Conservation (phyloP, 306 rosid species). For the Ziziphus jujuba region DNA sequence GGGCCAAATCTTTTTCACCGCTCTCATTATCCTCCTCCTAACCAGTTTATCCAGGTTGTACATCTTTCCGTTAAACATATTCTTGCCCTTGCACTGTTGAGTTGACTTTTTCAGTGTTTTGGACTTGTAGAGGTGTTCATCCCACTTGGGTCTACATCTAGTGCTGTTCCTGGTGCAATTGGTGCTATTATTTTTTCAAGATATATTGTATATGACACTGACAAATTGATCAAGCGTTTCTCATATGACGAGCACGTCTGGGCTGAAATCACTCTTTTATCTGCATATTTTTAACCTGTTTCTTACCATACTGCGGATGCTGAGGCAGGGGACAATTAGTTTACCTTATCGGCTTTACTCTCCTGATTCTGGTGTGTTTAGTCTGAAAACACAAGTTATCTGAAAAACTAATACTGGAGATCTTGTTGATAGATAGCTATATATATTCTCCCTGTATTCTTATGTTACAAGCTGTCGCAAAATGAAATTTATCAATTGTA, state of each 20-base stretch:
- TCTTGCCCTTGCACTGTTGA: background rate
- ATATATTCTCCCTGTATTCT: too few relatives aligned
- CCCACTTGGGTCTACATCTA: constrained; percentile 77
- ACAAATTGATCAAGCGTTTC: constrained; percentile 84
- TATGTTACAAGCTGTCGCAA: background rate
- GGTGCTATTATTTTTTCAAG: constrained; percentile 87
- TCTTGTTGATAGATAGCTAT: too few relatives aligned
- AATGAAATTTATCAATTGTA: background rate
- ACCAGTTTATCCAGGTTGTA: constrained; percentile 83
- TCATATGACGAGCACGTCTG: constrained; percentile 88
- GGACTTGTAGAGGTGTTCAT: constrained; percentile 79
- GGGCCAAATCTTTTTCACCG: constrained; percentile 87
- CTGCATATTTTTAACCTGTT: constrained; percentile 86
- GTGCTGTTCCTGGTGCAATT: constrained; percentile 67
- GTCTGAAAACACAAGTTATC: background rate
- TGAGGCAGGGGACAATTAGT: constrained; percentile 69
- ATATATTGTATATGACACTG: constrained; percentile 79
- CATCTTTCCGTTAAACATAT: background rate
- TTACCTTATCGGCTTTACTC: background rate
- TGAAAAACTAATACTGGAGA: background rate
- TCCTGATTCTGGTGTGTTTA: background rate
- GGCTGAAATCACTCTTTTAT: constrained; percentile 86
- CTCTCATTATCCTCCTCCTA: constrained; percentile 60
- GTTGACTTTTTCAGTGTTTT: constrained; percentile 56
- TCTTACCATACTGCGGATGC: constrained; percentile 79